Percentiles rank a stretch among this genome's conserved stretches.
Evolutionary conservation across 225 moss, liverwort and hornwort genomes (phyloP).

Genomic region (Pleurozium schreberi): DNA sequence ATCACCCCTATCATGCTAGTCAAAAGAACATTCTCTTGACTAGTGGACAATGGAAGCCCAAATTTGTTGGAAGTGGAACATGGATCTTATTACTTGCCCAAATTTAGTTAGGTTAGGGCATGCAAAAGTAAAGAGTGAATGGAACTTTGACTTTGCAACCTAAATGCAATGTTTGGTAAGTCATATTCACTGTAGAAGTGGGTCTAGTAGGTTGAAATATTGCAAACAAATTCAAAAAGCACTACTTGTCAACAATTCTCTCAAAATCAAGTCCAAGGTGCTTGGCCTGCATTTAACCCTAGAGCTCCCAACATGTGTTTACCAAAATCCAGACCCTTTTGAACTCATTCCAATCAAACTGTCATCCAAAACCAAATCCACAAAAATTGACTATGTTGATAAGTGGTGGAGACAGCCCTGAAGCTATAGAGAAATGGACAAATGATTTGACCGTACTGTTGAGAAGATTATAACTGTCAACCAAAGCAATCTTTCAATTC

Average conservation of each 20-base stretch:
- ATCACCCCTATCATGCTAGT: not conserved
- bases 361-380: too few relatives aligned
- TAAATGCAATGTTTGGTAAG: not conserved
- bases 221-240: not conserved
- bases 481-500: too few relatives aligned
- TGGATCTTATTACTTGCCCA: too few relatives aligned
- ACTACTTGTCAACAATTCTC: not conserved
- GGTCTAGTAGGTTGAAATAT: not conserved
- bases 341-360: too few relatives aligned
- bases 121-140: not conserved
- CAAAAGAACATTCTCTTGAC: not conserved
- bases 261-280: not conserved
- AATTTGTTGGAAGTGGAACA: accelerated
- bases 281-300: too few relatives aligned
- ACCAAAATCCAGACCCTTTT: too few relatives aligned
- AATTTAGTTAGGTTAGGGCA: accelerated
- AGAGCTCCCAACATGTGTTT: too few relatives aligned
- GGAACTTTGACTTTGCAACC: not conserved
- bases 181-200: not conserved
- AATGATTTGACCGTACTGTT: too few relatives aligned
- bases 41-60: accelerated
- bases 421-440: too few relatives aligned
- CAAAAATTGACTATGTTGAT: too few relatives aligned
- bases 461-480: too few relatives aligned
- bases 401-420: too few relatives aligned